Base-by-base conservation (phyloP, 371 early-diverging fungal genomes). In the Agmasoma carcini region DNA sequence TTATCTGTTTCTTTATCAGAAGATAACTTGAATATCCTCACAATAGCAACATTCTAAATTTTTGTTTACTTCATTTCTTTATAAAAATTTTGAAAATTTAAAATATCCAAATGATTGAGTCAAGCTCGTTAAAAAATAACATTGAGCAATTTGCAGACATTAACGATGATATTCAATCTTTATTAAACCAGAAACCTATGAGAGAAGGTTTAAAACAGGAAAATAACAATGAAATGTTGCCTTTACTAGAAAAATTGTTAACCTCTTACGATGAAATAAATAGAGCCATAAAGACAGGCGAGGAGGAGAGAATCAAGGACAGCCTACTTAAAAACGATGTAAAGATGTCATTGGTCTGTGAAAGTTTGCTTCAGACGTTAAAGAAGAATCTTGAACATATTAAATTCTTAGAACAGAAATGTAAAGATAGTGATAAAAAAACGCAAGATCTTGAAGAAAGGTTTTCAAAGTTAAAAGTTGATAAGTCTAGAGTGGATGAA, bases 301-400 rank as follows among this genome's bases (percentile, higher is more conserved):
- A 40, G 25, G 14, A 34, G 0, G 39, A 58, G 15, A 48, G 31
- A 45, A 30, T 71, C 15, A 63, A 60, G 12, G 26, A 45, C 6
- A 55, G 36, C 2, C n/a, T 63, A 15, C 25, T 70, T 1, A 31
- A 37, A 27, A 55, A 23, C 12, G 40, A 63, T 39, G 52, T 66
- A 25, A 48, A 66, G 29, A 57, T 55, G 14, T 60, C 25, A 25
- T 19, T 45, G 19, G 46, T 67, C 25, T 56, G 56, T 36, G 65
- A 68, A 22, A 37, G 50, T 27, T 36, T 71, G 14, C 20, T 66
- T 7, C 49, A 61, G 29, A 60, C 65, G 31, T 36, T 68, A n/a
- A 50, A 38, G 33, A 51, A 50, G 3, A 31, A 47, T 15, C 12
- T 49, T 11, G 50, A 43, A 34, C 61, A 70, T 33, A 59, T 25